phyloP scores from a whole-genome alignment of 768 basidiomycete genomes.

The Lactifluus piperatus region DNA sequence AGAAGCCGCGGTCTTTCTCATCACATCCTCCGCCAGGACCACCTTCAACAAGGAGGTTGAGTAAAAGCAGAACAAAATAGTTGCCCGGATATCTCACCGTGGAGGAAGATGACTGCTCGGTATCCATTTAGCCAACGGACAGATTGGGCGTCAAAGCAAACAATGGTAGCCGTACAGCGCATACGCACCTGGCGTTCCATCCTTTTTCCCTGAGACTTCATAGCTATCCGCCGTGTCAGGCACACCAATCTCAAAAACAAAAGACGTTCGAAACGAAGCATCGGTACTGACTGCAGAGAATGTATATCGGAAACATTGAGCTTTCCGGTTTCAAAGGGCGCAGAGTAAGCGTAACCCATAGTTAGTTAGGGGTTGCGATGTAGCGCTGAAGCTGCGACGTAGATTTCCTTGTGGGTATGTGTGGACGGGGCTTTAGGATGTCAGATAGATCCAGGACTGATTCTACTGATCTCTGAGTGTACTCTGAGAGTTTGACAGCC shows the following conservation, averaged over 20 bases:
- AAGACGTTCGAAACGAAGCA: neutral
- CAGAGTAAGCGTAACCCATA: slow-evolving; percentile 13
- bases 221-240: slow-evolving; percentile 11
- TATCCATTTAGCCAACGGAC: neutral
- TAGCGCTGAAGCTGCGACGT: neutral
- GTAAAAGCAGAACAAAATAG: neutral
- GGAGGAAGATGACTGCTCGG: slow-evolving; percentile 19
- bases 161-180: neutral
- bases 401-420: neutral
- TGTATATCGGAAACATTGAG: slow-evolving; percentile 21
- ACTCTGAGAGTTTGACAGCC: neutral
- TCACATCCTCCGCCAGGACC: slow-evolving; percentile 78
- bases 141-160: neutral
- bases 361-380: neutral
- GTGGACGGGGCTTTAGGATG: neutral
- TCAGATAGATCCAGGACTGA: neutral
- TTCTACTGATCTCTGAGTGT: neutral
- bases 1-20: slow-evolving; percentile 63
- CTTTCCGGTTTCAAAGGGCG: slow-evolving; percentile 13
- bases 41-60: slow-evolving; percentile 30
- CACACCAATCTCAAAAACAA: neutral
- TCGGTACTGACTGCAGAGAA: slow-evolving; percentile 13
- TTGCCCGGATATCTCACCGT: slow-evolving; percentile 10
- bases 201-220: slow-evolving; percentile 18
- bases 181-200: slow-evolving; percentile 18